These are phyloP conservation scores for Dorcoceras hygrometricum DNA, from an alignment of 257 asterid species.

Conservation along the genomic window DNA sequence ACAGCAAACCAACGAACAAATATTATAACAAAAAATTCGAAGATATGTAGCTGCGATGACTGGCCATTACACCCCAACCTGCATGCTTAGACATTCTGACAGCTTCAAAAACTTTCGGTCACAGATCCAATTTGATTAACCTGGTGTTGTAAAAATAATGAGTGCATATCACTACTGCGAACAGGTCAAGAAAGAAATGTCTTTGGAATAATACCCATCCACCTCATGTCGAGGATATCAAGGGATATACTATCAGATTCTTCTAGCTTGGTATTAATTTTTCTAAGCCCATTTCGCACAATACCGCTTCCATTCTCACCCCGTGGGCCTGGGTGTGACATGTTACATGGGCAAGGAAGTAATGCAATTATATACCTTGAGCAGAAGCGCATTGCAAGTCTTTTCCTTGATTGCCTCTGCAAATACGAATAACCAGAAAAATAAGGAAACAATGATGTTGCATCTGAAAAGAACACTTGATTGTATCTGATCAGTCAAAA, in stretches of 20 bases:
- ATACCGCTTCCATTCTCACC: no score
- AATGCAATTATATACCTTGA: conserved; percentile 47
- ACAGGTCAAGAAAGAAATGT: neutral
- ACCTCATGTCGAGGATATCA: no score
- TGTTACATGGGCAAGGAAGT: no score
- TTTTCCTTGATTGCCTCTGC: conserved; percentile 94
- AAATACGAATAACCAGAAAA: conserved; percentile 6
- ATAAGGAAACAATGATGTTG: conserved; percentile 8
- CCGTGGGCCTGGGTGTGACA: no score
- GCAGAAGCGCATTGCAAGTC: conserved; percentile 94
- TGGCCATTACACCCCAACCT: conserved; percentile 99
- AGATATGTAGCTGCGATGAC: conserved; percentile 74
- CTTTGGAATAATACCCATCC: no score
- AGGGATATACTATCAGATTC: no score
- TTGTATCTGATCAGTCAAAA: neutral
- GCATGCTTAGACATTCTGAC: conserved; percentile 91
- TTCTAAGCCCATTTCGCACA: no score
- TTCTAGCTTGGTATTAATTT: no score
- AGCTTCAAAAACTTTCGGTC: conserved; percentile 95
- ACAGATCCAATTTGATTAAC: conserved; percentile 98
- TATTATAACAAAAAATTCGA: no score
- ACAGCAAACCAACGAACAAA: no score
- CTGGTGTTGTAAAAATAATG: conserved; percentile 29
- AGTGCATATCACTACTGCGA: neutral
- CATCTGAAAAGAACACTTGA: neutral